Percentiles rank a stretch among this genome's conserved stretches.
Conservation (phyloP, 2,329 filamentous ascomycete genomes). For the Clonostachys solani region DNA sequence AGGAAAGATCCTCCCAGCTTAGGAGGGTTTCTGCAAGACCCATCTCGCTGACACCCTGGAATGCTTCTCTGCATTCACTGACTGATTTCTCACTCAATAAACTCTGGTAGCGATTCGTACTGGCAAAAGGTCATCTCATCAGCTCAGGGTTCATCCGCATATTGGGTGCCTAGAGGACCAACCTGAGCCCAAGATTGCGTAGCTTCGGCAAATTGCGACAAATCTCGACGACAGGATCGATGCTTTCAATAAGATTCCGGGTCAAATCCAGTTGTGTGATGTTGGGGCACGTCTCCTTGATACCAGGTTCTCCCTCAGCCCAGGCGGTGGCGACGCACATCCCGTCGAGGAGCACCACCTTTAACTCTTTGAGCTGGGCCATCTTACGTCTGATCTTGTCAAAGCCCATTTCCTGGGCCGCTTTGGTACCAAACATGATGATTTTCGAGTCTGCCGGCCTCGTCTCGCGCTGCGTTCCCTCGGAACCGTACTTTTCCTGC, state of each 20-base stretch:
- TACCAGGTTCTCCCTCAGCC: conserved; percentile 24
- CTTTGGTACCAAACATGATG: conserved; percentile 65
- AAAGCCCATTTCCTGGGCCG: conserved; percentile 91
- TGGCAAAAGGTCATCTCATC: conserved; percentile 23
- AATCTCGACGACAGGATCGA: conserved; percentile 65
- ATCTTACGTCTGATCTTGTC: conserved; percentile 84
- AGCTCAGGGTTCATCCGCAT: background rate
- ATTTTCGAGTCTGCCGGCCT: conserved; percentile 41
- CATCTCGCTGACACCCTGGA: conserved; percentile 53
- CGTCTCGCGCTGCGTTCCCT: conserved; percentile 25
- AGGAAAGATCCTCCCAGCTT: conserved; percentile 59
- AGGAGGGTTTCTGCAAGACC: conserved; percentile 65
- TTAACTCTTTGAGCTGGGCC: conserved; percentile 72
- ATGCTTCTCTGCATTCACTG: conserved; percentile 26
- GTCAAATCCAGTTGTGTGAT: conserved; percentile 81
- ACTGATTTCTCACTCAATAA: conserved; percentile 28
- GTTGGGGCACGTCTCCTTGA: conserved; percentile 53
- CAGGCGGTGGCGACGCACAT: conserved; percentile 50
- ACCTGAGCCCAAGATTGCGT: conserved; percentile 68
- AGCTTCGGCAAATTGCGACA: conserved; percentile 66
- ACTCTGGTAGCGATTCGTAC: conserved; percentile 67
- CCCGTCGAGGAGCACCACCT: conserved; percentile 78
- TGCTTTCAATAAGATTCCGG: conserved; percentile 70
- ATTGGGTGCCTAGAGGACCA: conserved; percentile 20
- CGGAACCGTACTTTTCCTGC: conserved; percentile 63